A percentile compares a stretch with the other conserved stretches of the same genome.
phyloP scores from a whole-genome alignment of 2,329 filamentous ascomycete genomes.

The Trichothecium roseum region DNA sequence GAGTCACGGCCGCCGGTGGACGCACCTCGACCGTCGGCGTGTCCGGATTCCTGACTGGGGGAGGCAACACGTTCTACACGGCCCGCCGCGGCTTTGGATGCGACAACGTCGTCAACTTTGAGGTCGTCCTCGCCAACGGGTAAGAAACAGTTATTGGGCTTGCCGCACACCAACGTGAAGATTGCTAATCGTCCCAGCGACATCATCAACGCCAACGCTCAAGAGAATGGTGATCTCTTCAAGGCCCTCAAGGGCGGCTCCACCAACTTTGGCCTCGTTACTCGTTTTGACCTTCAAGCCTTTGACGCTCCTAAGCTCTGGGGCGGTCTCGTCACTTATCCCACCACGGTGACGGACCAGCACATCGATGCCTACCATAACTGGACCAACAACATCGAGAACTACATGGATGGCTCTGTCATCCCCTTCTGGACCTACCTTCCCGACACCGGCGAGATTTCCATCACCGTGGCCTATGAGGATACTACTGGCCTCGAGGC shows the following conservation, averaged over 20 bases:
- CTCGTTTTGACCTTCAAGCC: conserved; percentile 12
- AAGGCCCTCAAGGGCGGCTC: conserved; percentile 35
- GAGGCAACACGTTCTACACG: conserved; percentile 11
- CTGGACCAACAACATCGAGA: conserved; percentile 2
- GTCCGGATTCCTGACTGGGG: conserved; percentile 17
- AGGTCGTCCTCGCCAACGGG: conserved; percentile 32
- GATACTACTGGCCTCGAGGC: background rate
- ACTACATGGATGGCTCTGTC: conserved; percentile 4
- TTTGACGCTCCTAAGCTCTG: conserved; percentile 2
- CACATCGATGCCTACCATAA: conserved; percentile 4
- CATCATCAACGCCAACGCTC: conserved; percentile 27
- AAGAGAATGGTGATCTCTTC: conserved; percentile 28
- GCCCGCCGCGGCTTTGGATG: conserved; percentile 14
- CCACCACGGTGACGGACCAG: background rate
- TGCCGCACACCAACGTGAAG: background rate
- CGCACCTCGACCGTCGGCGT: conserved; percentile 24
- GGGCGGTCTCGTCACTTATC: conserved; percentile 4
- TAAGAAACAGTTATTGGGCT: background rate
- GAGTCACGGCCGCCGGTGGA: conserved; percentile 30
- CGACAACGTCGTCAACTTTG: conserved; percentile 31
- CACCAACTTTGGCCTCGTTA: conserved; percentile 32
- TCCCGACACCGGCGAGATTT: background rate
- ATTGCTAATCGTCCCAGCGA: conserved; percentile 18
- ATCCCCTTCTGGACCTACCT: conserved; percentile 1
- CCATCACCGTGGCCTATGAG: conserved; percentile 1